Percentiles rank a stretch among this genome's conserved stretches.
Evolutionary conservation across 2,329 filamentous ascomycete genomes (phyloP).

Genomic region (Epichloe scottii): DNA sequence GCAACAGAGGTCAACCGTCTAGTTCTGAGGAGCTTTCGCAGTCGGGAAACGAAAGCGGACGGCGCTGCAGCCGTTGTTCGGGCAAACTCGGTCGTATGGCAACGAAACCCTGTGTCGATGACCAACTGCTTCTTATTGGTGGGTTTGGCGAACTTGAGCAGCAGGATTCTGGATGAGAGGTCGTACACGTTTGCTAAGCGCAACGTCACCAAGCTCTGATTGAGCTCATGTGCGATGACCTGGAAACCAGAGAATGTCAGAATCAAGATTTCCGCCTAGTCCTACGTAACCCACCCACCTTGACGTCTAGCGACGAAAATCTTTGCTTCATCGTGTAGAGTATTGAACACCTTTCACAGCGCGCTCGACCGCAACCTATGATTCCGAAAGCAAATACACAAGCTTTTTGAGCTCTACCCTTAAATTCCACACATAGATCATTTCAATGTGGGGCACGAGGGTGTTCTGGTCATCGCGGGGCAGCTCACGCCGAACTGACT

Average conservation of each 20-base stretch:
- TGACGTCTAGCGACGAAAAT: constrained; percentile 69
- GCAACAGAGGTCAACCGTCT: constrained; percentile 66
- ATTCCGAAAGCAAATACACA: neutral
- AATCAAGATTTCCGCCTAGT: constrained; percentile 2
- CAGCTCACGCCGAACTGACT: constrained; percentile 4
- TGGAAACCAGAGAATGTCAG: constrained; percentile 21
- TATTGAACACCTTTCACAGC: neutral
- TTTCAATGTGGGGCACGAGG: constrained; percentile 4
- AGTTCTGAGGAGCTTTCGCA: constrained; percentile 83
- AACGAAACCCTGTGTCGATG: constrained; percentile 90
- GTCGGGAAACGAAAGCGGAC: constrained; percentile 69
- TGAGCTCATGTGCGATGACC: constrained; percentile 92
- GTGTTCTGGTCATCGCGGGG: constrained; percentile 5
- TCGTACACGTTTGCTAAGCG: constrained; percentile 93
- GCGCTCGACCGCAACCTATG: neutral
- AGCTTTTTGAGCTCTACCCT: neutral
- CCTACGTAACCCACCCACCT: constrained; percentile 28
- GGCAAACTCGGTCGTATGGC: constrained; percentile 83
- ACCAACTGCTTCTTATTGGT: constrained; percentile 80
- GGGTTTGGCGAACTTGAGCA: constrained; percentile 89
- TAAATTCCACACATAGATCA: neutral
- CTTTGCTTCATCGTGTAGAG: constrained; percentile 56
- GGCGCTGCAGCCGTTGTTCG: constrained; percentile 76
- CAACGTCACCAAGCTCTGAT: constrained; percentile 59
- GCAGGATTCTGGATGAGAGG: constrained; percentile 85